phyloP scores from a whole-genome alignment of 176 grass and related monocot genomes.

The Typha latifolia region DNA sequence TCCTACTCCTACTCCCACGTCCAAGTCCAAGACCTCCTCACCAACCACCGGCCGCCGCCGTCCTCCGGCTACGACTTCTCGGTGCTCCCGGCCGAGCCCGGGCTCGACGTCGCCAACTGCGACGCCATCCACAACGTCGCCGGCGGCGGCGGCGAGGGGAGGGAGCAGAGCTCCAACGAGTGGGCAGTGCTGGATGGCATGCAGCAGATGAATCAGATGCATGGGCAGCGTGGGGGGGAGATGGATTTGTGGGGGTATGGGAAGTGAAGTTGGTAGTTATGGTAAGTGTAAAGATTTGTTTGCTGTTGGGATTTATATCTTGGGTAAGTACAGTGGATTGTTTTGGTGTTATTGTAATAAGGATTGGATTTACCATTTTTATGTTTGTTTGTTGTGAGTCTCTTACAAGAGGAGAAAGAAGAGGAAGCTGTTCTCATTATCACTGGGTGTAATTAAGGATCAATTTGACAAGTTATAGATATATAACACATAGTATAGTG shows the following conservation, averaged over 20 bases:
- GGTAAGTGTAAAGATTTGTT: slow-evolving; percentile 21
- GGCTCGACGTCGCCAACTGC: slow-evolving; percentile 14
- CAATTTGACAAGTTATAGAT: no score
- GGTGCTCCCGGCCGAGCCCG: slow-evolving; percentile 46
- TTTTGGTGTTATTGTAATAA: slow-evolving; percentile 38
- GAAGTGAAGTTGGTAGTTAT: slow-evolving; percentile 33
- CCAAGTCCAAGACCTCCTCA: slow-evolving; percentile 90
- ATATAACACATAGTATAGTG: no score
- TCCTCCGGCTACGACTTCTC: slow-evolving; percentile 56
- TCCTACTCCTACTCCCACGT: slow-evolving; percentile 22
- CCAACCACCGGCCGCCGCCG: slow-evolving; percentile 57
- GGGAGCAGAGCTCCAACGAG: slow-evolving; percentile 26
- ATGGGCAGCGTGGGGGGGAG: slow-evolving; percentile 54
- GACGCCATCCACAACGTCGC: slow-evolving; percentile 1
- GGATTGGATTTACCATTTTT: slow-evolving; percentile 8
- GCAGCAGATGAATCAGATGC: slow-evolving; percentile 68
- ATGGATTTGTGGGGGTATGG: slow-evolving; percentile 98
- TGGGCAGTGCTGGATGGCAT: slow-evolving; percentile 75
- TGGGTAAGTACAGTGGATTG: no score
- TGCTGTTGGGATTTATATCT: slow-evolving; percentile 17
- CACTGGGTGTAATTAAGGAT: no score
- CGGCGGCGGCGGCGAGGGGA: slow-evolving; percentile 32
- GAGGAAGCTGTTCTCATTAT: no score
- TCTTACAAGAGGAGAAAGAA: no score
- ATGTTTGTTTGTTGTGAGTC: no score